Evolutionary conservation across 805 yeast species (phyloP).

Genomic region (Schizosaccharomyces japonicus): DNA sequence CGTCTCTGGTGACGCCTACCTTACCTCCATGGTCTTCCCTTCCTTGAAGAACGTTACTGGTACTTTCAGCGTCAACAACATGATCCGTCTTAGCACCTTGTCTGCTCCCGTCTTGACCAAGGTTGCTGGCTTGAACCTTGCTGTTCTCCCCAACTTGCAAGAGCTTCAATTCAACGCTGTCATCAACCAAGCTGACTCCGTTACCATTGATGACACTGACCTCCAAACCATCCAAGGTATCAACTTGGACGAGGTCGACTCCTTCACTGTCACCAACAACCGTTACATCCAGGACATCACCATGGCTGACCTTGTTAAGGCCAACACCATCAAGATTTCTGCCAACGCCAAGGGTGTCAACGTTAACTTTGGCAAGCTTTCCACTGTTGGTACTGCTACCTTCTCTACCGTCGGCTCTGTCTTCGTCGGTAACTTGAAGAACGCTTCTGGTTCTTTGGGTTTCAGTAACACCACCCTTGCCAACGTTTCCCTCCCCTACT

Average conservation of each 20-base stretch:
- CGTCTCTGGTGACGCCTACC: conserved; percentile 38
- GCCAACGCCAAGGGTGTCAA: conserved; percentile 65
- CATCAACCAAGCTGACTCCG: background rate
- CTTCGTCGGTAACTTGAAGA: conserved; percentile 40
- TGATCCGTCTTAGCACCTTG: conserved; percentile 14
- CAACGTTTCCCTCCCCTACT: conserved; percentile 19
- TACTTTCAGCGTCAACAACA: conserved; percentile 32
- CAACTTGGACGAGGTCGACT: conserved; percentile 42
- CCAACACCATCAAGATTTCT: conserved; percentile 53
- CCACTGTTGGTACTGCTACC: conserved; percentile 71
- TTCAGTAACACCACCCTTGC: conserved; percentile 44
- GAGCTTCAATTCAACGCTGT: conserved; percentile 1
- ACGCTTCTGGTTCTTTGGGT: conserved; percentile 63
- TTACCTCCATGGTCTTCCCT: conserved; percentile 55
- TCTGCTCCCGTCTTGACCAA: background rate
- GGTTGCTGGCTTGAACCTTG: background rate
- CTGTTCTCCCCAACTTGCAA: background rate
- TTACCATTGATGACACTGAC: background rate
- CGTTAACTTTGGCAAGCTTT: conserved; percentile 26
- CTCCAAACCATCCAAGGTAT: background rate
- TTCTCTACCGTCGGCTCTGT: conserved; percentile 60
- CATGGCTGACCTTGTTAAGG: conserved; percentile 44
- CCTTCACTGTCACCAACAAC: conserved; percentile 70
- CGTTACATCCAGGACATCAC: conserved; percentile 38
- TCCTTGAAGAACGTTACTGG: conserved; percentile 52